These are phyloP conservation scores for Aspergillus haitiensis DNA, from an alignment of 495 filamentous ascomycete species.

Conservation along the genomic window DNA sequence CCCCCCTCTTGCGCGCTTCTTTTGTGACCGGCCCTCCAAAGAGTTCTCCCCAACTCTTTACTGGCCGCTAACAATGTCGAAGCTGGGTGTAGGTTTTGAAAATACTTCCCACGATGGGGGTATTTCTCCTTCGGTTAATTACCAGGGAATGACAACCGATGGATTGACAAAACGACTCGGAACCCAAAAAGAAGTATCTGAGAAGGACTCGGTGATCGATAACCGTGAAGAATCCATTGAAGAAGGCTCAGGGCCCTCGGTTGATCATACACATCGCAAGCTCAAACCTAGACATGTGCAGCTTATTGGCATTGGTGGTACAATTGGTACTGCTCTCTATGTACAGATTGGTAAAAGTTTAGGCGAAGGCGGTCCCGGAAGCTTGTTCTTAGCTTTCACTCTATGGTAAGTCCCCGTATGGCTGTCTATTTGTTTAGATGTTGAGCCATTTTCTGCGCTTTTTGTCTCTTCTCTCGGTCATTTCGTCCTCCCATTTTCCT, in stretches of 20 bases:
- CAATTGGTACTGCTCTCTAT: conserved; percentile 79
- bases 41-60: conserved; percentile 1
- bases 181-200: conserved; percentile 16
- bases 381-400: conserved; percentile 71
- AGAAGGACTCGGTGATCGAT: conserved; percentile 23
- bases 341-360: conserved; percentile 70
- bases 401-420: conserved; percentile 33
- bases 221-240: conserved; percentile 28
- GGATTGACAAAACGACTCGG: conserved; percentile 16
- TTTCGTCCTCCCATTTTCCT: not conserved
- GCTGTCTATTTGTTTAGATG: not conserved
- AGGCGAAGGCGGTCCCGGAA: conserved; percentile 70
- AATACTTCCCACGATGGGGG: conserved; percentile 8
- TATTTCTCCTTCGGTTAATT: conserved; percentile 19
- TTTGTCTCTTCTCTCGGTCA: not conserved
- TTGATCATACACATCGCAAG: conserved; percentile 56
- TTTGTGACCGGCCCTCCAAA: not conserved
- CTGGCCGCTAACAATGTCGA: conserved; percentile 8
- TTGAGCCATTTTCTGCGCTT: not conserved
- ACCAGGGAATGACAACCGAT: conserved; percentile 19
- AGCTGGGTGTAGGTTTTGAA: not conserved
- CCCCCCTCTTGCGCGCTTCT: not conserved
- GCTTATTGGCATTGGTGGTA: conserved; percentile 74
- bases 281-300: conserved; percentile 68
- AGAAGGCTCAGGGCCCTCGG: conserved; percentile 28